Evolutionary conservation across 1,284 basidiomycete genomes (phyloP), one percentile per base, ranked within the genome.

Genomic region (Lignosus rhinocerotis): DNA sequence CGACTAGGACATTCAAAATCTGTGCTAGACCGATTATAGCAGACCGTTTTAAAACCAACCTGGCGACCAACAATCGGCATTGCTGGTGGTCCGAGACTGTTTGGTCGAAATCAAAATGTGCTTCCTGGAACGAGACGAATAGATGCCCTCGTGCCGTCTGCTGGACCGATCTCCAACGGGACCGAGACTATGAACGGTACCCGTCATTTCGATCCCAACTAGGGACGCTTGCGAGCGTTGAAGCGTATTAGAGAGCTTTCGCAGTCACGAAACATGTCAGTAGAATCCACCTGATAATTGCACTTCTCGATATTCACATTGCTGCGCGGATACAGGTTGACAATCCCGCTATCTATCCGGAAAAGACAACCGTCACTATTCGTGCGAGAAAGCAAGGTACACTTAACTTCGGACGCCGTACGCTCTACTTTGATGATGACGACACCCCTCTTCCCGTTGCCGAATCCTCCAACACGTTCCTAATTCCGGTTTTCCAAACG

Each of bases 401-500:
- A 52, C 43, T 43, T 38, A 36, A 16, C 49, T 43, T 25, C 16
- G 8, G n/a, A 43, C n/a, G 31, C 25, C 11, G 21, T 8, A 12
- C 10, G 6, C 25, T 11, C 43, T 25, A n/a, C 43, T 9, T 38
- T 46, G 48, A 43, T 46, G 48, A 43, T 7, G 42, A 19, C 30
- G 47, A 3, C 31, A 19, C 41, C 42, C 3, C 39, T 38, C 48
- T 52, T 42, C 48, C 55, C 41, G 53, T 60, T 10, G n/a, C 34
- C 21, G 67, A 70, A 62, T 82, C 80, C 59, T 79, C 68, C 45
- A 81, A 55, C 8, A 75, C 78, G 67, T 83, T 80, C 63, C 69
- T 73, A 4, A 87, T 73, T 0, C 86, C 83, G 44, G 76, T 73
- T 53, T 72, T 81, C 88, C 88, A 92, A 12, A 85, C 80, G 0